These are phyloP conservation scores for Nigrograna mackinnonii DNA, from an alignment of 2,329 filamentous ascomycete genomes.

Conservation along the genomic window DNA sequence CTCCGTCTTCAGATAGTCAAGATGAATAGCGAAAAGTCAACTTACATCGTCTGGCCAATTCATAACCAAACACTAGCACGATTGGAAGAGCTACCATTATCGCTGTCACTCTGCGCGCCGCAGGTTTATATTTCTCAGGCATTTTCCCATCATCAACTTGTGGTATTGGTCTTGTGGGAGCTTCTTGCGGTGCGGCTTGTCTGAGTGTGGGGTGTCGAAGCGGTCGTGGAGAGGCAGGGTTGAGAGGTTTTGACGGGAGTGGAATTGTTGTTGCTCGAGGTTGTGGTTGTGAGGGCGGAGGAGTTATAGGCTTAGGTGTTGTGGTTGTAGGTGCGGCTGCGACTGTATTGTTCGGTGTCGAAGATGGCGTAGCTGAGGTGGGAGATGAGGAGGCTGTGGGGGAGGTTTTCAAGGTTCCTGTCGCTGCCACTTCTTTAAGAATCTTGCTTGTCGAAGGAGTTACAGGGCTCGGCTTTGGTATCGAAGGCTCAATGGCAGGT, in stretches of 20 bases:
- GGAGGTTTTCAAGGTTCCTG: conserved; percentile 19
- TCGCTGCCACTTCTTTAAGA: conserved; percentile 28
- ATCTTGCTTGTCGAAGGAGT: conserved; percentile 32
- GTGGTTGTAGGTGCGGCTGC: conserved; percentile 16
- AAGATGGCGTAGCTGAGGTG: conserved; percentile 2
- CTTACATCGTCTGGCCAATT: conserved; percentile 31
- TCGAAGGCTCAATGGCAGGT: not conserved
- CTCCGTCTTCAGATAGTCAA: too few relatives aligned
- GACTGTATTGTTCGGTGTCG: conserved; percentile 3
- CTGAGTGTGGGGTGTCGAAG: conserved; percentile 4
- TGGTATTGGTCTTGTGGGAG: conserved; percentile 2
- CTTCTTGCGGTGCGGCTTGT: conserved; percentile 5
- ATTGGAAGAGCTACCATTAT: conserved; percentile 41
- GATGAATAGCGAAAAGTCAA: too few relatives aligned
- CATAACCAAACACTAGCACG: conserved; percentile 34
- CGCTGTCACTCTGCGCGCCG: conserved; percentile 30
- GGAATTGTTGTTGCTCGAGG: conserved; percentile 7
- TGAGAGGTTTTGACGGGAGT: conserved; percentile 11
- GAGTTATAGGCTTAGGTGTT: conserved; percentile 19
- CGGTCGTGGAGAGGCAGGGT: conserved; percentile 4
- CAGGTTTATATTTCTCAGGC: conserved; percentile 35
- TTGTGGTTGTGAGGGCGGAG: conserved; percentile 1
- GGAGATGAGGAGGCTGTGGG: not conserved
- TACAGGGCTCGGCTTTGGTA: conserved; percentile 26
- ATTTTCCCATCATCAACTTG: conserved; percentile 16